phyloP scores from a whole-genome alignment of 2,329 filamentous ascomycete genomes.

The Aspergillus costaricaensis region DNA sequence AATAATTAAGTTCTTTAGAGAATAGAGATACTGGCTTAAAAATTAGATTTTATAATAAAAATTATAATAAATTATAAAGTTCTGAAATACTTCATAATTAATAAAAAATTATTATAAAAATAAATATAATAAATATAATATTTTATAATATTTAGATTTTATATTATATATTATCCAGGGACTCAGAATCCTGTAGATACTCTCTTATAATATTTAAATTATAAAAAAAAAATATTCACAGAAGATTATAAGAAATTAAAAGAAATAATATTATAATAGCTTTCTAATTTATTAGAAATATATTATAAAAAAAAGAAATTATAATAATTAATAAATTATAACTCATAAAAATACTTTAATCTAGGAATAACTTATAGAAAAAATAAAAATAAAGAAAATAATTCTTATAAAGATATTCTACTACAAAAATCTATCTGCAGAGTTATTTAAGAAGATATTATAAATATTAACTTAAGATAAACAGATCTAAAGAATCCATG shows the following conservation, averaged over 20 bases:
- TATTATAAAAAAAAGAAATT: conserved; percentile 11
- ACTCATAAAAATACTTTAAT: conserved; percentile 8
- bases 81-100: not conserved
- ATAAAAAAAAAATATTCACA: not conserved
- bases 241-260: not conserved
- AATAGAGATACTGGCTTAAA: conserved; percentile 8
- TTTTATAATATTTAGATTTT: not conserved
- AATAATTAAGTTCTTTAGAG: not conserved
- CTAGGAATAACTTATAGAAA: conserved; percentile 1
- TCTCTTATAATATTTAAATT: not conserved
- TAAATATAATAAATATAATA: not conserved
- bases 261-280: conserved; percentile 3
- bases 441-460: not conserved
- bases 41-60: not conserved
- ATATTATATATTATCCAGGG: not conserved
- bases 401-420: not conserved
- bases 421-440: not conserved
- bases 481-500: not conserved
- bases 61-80: conserved; percentile 5
- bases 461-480: too few relatives aligned
- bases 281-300: not conserved
- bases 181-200: not conserved
- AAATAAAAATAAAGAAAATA: not conserved
- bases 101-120: not conserved
- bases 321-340: not conserved